Percentiles rank a stretch among this genome's conserved stretches.
Evolutionary conservation across 2,329 filamentous ascomycete species (phyloP).

Genomic region (Aspergillus sp.): DNA sequence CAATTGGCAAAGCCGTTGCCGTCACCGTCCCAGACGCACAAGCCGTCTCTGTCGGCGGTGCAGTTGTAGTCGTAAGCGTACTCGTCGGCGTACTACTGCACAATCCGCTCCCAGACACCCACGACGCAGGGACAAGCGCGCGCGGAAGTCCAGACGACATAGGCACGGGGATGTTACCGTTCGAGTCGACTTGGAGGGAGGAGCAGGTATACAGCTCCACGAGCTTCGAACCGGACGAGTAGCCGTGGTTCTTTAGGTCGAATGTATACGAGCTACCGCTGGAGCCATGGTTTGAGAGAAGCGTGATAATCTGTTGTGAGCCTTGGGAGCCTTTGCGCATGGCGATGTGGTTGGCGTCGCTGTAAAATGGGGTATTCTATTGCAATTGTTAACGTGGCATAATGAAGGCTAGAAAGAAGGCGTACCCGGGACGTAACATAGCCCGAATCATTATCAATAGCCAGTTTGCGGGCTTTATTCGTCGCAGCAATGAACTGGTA

Average conservation of each 20-base stretch:
- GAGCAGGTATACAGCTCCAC: too few relatives aligned
- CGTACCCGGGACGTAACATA: conserved; percentile 43
- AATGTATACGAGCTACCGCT: conserved; percentile 26
- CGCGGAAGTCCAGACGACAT: too few relatives aligned
- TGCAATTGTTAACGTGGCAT: neutral
- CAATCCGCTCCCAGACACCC: too few relatives aligned
- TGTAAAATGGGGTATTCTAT: conserved; percentile 44
- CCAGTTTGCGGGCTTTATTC: conserved; percentile 53
- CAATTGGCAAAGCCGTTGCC: too few relatives aligned
- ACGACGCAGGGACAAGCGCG: too few relatives aligned
- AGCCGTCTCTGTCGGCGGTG: too few relatives aligned
- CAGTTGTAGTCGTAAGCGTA: too few relatives aligned
- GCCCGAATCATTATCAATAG: conserved; percentile 34
- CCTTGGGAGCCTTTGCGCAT: conserved; percentile 47
- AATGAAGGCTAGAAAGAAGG: neutral
- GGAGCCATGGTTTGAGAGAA: conserved; percentile 47
- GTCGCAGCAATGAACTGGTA: conserved; percentile 51
- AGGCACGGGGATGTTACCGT: too few relatives aligned
- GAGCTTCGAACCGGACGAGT: too few relatives aligned
- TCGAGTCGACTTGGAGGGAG: too few relatives aligned
- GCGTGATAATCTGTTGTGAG: conserved; percentile 38
- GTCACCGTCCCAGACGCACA: too few relatives aligned
- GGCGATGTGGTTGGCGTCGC: conserved; percentile 41
- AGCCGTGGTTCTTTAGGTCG: conserved; percentile 9
- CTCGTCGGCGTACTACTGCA: too few relatives aligned